Base-by-base conservation (phyloP, 176 grass and related monocot genomes). In the Oryza officinalis region DNA sequence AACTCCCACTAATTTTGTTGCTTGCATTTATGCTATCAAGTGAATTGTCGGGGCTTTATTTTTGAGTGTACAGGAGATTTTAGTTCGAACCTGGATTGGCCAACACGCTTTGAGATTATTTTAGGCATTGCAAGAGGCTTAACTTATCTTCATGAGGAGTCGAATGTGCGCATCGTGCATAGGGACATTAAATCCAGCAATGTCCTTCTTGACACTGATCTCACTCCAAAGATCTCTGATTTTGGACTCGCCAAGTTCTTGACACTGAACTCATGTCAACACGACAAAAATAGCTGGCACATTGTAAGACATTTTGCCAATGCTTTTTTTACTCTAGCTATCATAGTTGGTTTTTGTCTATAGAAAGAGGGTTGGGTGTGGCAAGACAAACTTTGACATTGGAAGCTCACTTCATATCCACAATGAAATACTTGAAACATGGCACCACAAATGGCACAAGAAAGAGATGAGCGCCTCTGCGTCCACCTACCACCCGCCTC, bases 181-280 rank as follows among this genome's bases (percentile, higher is more conserved):
- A 87, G 92, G 86, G 92, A 94, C 63, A 87, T 94, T 54, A 94
- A 94, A 63, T 80, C 92, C 18, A 91, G 86, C 72, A 94, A 94
- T 81, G 47, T 94, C 15, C 75, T 94, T 10, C 80, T 94, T 18
- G 92, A 94, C 72, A 5, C 66, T 0, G 71, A 94, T 25, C 83
- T 89, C 49, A 87, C 26, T 65, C 89, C 92, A 44, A 91, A 94
- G 71, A 84, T 92, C 63, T 94, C 92, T 13, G 92, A 92, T 68
- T 94, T 92, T 63, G 92, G 92, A 20, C 83, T 92, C 1, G 92
- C 89, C 12, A 92, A 79, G 81, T 89, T 90, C 59, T 94, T n/a
- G n/a, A n/a, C n/a, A n/a, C n/a, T n/a, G n/a, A 90, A 80, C 89
- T 10, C 87, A 90, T 81, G 83, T 94, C 12, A 90, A 69, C 74